Evolutionary conservation across 768 basidiomycete genomes (phyloP).

Genomic region (Wakefieldia striispora): DNA sequence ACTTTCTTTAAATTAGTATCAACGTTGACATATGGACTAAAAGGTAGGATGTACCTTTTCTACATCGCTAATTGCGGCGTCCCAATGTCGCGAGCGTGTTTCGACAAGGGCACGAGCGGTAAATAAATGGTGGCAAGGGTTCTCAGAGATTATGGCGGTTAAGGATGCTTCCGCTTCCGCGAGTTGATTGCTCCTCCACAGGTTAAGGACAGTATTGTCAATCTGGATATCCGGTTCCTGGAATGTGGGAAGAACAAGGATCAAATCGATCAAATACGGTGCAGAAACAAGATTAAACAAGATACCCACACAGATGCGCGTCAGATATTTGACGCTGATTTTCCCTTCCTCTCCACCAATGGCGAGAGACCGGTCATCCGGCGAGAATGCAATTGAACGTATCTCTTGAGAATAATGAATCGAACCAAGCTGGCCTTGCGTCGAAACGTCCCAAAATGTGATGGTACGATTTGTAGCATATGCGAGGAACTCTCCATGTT

Average conservation of each 20-base stretch:
- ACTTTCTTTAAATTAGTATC: too few species aligned
- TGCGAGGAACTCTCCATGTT: too few species aligned
- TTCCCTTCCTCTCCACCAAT: background rate
- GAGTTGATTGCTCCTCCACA: background rate
- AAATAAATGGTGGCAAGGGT: background rate
- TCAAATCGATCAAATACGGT: too few species aligned
- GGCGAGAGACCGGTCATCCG: background rate
- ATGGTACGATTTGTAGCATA: too few species aligned
- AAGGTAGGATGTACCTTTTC: too few species aligned
- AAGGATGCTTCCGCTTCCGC: background rate
- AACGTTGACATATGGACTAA: too few species aligned
- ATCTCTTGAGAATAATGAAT: too few species aligned
- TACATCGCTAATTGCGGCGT: background rate
- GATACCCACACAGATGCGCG: too few species aligned
- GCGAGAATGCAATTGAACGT: background rate
- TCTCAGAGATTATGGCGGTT: background rate
- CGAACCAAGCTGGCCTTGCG: background rate
- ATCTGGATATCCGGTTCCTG: background rate
- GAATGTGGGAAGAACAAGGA: background rate
- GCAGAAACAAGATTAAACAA: too few species aligned
- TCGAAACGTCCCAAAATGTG: background rate
- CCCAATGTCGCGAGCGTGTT: background rate
- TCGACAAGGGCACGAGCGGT: constrained; percentile 1
- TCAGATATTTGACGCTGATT: background rate
- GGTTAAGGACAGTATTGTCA: background rate